Base-by-base conservation (phyloP, 2,329 filamentous ascomycete species). In the Arthrobotrys entomopaga region DNA sequence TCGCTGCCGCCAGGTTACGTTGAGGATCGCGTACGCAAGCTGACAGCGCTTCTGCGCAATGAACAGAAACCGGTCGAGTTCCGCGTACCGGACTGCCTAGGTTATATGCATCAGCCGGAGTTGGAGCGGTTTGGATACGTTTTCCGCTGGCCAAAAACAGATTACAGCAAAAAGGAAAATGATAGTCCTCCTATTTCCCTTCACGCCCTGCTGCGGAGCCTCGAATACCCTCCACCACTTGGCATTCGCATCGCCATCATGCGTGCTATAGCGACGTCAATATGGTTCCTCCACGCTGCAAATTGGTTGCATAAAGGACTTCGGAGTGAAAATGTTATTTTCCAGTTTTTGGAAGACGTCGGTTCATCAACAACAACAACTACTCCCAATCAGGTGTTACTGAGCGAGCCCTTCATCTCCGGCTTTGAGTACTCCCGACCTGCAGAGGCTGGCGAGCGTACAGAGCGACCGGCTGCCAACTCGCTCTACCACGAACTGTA, bases 221-320 rank as follows among this genome's bases (percentile, higher is more conserved):
- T 52, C 22, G 58, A 63, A n/a, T 60, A 34, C 46, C 46, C 48
- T 22, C 58, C 46, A 24, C 48, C 58, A 38, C 58, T 88, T 2
- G 86, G 85, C 0, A 82, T 84, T 22, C 83, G 87, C 34, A 81
- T 87, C 63, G 80, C 78, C 26, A 82, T 88, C 16, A 86, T 86
- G 50, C 82, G 83, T 53, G 83, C 84, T 24, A 81, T 88, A 29
- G 82, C 84, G 66, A 84, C 85, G 77, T 87, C 84, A 16, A 79
- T 88, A 2, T 80, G 87, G 53, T 86, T 86, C 65, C 81, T 87
- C 0, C 86, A 87, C 77, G 82, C 84, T 1, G 85, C 86, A 0
- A 83, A 86, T 72, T 87, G 85, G 86, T 81, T 87, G 4, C 86
- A 87, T 81, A 87, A 88, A 77, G 85, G 85, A n/a, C 81, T 87